Evolutionary conservation across 2,329 filamentous ascomycete genomes (phyloP).

Genomic region (Colletotrichum sp.): DNA sequence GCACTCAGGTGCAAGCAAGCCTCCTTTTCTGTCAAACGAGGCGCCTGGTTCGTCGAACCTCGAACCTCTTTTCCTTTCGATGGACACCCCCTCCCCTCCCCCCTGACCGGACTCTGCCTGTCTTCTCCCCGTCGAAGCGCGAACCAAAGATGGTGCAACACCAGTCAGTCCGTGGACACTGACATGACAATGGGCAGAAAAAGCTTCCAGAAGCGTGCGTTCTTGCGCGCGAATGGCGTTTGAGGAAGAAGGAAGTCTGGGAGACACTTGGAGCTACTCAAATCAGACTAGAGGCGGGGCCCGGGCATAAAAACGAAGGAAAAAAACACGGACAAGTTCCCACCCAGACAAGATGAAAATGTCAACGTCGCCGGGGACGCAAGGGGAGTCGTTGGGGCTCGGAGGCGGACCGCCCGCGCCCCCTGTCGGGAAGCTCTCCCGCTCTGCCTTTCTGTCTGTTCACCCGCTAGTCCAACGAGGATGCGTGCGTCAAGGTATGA

Average conservation of each 20-base stretch:
- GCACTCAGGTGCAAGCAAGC: neutral
- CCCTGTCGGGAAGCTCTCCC: neutral
- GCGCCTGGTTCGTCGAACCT: neutral
- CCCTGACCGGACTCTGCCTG: neutral
- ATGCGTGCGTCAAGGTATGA: neutral
- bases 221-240: neutral
- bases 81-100: neutral
- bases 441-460: neutral
- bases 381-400: neutral
- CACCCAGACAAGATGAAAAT: neutral
- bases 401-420: neutral
- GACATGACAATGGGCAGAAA: neutral
- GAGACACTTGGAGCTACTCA: neutral
- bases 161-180: neutral
- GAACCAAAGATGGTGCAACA: neutral
- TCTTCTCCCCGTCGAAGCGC: neutral
- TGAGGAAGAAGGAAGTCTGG: neutral
- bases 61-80: neutral
- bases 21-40: neutral
- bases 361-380: slow-evolving; percentile 13
- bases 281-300: neutral
- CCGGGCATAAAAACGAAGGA: neutral
- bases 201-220: slow-evolving; percentile 2
- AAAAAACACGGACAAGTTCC: neutral
- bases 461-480: neutral